Percentiles rank a stretch among this genome's conserved stretches.
Conservation (phyloP, 495 filamentous ascomycete genomes). For the Podospora comata region DNA sequence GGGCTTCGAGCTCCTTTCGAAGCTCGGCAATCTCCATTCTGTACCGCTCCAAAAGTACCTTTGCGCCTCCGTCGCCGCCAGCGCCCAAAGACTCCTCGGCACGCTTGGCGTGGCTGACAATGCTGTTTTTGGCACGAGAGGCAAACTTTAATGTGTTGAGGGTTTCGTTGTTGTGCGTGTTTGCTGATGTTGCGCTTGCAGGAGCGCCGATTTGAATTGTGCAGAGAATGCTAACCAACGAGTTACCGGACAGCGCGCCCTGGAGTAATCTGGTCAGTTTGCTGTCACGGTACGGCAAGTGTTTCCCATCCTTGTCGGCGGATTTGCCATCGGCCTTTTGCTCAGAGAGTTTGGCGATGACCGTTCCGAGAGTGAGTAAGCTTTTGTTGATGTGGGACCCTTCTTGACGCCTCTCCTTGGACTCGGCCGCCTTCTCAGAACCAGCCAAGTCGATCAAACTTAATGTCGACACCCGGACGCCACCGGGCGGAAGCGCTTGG, state of each 20-base stretch:
- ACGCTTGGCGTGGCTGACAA: slow-evolving; percentile 94
- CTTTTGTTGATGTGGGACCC: slow-evolving; percentile 99
- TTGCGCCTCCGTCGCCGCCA: slow-evolving; percentile 74
- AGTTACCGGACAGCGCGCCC: slow-evolving; percentile 88
- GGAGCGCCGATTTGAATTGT: slow-evolving; percentile 79
- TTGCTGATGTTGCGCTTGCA: slow-evolving; percentile 58
- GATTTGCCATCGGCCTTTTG: slow-evolving; percentile 75
- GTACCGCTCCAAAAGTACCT: slow-evolving; percentile 88
- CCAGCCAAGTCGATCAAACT: slow-evolving; percentile 96
- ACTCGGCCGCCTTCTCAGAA: slow-evolving; percentile 91
- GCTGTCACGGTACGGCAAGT: slow-evolving; percentile 94
- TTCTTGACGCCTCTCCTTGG: slow-evolving; percentile 89
- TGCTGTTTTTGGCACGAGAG: slow-evolving; percentile 93
- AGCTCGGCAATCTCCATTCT: slow-evolving; percentile 89
- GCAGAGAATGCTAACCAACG: slow-evolving; percentile 93
- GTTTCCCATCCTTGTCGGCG: slow-evolving; percentile 76
- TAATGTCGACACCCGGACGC: slow-evolving; percentile 90
- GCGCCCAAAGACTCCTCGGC: slow-evolving; percentile 81
- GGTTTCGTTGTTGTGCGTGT: slow-evolving; percentile 77
- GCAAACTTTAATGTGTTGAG: slow-evolving; percentile 97
- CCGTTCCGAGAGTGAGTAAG: slow-evolving; percentile 88
- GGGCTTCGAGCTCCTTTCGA: slow-evolving; percentile 73
- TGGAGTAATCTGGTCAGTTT: slow-evolving; percentile 93
- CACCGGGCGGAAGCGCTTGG: slow-evolving; percentile 75
- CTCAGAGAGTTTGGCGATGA: slow-evolving; percentile 81